Evolutionary conservation across 202 grass and related monocot genomes (phyloP).

Genomic region (Hordeum pubiflorum): DNA sequence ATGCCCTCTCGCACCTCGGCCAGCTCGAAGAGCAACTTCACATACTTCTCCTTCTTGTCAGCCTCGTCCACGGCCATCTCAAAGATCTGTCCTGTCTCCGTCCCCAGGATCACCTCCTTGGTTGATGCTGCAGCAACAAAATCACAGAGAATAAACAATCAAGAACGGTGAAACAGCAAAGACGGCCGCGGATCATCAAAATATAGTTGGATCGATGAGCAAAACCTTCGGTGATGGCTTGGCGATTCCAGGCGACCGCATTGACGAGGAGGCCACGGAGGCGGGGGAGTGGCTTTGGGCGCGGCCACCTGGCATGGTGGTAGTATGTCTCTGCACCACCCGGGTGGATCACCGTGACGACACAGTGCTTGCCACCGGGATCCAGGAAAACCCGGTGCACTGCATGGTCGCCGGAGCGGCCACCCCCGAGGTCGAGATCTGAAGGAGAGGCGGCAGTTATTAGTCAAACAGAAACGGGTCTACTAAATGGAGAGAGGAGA

Average conservation of each 20-base stretch:
- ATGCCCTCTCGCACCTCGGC: conserved; percentile 70
- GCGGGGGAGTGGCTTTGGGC: conserved; percentile 57
- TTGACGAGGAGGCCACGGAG: conserved; percentile 75
- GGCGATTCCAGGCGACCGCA: conserved; percentile 86
- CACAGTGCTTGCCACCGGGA: conserved; percentile 81
- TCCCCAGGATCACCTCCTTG: conserved; percentile 92
- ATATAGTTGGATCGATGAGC: not conserved
- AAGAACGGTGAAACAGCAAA: not conserved
- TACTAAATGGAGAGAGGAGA: not conserved
- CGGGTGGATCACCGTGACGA: conserved; percentile 62
- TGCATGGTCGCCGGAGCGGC: conserved; percentile 67
- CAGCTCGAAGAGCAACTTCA: conserved; percentile 76
- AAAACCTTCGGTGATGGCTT: conserved; percentile 77
- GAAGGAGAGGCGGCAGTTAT: not conserved
- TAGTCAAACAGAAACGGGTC: not conserved
- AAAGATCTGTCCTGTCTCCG: conserved; percentile 58
- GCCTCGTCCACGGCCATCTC: conserved; percentile 83
- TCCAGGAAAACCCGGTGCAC: conserved; percentile 95
- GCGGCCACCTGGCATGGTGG: conserved; percentile 86
- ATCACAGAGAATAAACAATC: not conserved
- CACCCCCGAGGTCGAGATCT: conserved; percentile 79
- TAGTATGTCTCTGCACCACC: conserved; percentile 81
- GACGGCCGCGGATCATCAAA: not conserved
- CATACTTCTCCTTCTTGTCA: conserved; percentile 93
- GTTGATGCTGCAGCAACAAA: conserved; percentile 62